phyloP scores from a whole-genome alignment of 495 filamentous ascomycete species.

The Tetracladium setigerum region DNA sequence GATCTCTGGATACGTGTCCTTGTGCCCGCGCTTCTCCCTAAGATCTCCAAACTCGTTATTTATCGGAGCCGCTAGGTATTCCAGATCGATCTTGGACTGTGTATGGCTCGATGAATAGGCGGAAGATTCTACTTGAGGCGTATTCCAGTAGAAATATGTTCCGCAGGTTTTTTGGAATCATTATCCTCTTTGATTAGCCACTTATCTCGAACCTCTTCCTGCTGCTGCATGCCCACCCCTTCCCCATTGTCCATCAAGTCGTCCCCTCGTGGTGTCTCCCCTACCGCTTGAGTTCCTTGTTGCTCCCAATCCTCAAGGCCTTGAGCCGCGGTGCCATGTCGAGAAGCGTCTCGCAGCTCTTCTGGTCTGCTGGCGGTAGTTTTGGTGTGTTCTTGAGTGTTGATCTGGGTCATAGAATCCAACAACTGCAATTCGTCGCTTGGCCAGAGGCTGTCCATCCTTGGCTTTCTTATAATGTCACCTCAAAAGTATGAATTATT shows the following conservation, averaged over 20 bases:
- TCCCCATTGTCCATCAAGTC: neutral
- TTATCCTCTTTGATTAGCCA: neutral
- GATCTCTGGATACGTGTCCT: slow-evolving; percentile 2
- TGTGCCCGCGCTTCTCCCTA: neutral
- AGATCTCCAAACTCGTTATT: neutral
- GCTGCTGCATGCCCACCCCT: neutral
- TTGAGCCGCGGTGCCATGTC: neutral
- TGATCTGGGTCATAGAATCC: no score
- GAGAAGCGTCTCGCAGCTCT: neutral
- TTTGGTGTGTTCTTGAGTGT: no score
- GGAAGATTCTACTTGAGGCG: slow-evolving; percentile 1
- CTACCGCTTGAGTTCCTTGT: neutral
- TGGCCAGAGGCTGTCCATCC: no score
- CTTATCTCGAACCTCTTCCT: slow-evolving; percentile 4
- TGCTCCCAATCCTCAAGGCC: neutral
- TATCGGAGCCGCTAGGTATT: neutral
- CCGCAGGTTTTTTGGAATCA: neutral
- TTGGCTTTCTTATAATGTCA: no score
- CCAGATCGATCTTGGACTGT: neutral
- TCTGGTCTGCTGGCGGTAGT: neutral
- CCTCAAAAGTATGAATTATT: no score
- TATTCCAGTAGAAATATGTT: slow-evolving; percentile 2
- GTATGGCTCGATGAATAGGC: neutral
- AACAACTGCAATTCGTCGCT: no score
- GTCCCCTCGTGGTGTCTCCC: neutral